These are phyloP conservation scores for Sporothrix euskadiensis DNA, from an alignment of 2,329 filamentous ascomycete species.

Conservation along the genomic window DNA sequence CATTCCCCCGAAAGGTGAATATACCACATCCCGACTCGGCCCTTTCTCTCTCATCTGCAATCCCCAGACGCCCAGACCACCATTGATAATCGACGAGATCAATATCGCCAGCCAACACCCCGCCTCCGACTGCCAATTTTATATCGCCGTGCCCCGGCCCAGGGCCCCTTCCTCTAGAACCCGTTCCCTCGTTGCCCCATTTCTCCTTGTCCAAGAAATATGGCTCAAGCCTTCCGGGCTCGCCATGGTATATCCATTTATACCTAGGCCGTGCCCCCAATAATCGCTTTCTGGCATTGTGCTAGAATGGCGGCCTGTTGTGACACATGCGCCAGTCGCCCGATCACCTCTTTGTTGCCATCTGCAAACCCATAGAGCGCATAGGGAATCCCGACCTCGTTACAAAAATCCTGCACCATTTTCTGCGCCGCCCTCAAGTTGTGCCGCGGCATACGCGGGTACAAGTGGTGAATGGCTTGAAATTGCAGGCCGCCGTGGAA, in stretches of 20 bases:
- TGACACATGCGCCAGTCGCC: slow-evolving; percentile 73
- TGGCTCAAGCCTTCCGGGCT: too few relatives aligned
- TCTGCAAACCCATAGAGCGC: slow-evolving; percentile 82
- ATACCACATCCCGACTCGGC: neutral
- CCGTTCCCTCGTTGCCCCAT: too few relatives aligned
- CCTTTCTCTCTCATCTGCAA: neutral
- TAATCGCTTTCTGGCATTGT: slow-evolving; percentile 65
- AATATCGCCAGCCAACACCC: neutral
- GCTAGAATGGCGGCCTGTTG: slow-evolving; percentile 75
- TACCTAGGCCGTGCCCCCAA: slow-evolving; percentile 29
- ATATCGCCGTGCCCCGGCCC: neutral
- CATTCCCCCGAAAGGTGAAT: too few relatives aligned
- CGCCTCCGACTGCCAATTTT: neutral
- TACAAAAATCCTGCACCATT: slow-evolving; percentile 77
- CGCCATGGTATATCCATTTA: too few relatives aligned
- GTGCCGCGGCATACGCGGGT: slow-evolving; percentile 78
- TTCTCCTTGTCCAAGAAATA: too few relatives aligned
- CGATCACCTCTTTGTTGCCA: slow-evolving; percentile 78
- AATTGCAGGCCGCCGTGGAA: slow-evolving; percentile 88
- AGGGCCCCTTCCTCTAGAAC: too few relatives aligned
- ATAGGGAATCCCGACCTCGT: slow-evolving; percentile 80
- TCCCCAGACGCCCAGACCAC: neutral
- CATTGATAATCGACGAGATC: neutral
- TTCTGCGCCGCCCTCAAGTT: slow-evolving; percentile 75
- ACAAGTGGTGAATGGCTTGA: slow-evolving; percentile 85